Percentiles rank a stretch among this genome's conserved stretches.
Evolutionary conservation across 257 asterid species (phyloP).

Genomic region (Gentiana dahurica): DNA sequence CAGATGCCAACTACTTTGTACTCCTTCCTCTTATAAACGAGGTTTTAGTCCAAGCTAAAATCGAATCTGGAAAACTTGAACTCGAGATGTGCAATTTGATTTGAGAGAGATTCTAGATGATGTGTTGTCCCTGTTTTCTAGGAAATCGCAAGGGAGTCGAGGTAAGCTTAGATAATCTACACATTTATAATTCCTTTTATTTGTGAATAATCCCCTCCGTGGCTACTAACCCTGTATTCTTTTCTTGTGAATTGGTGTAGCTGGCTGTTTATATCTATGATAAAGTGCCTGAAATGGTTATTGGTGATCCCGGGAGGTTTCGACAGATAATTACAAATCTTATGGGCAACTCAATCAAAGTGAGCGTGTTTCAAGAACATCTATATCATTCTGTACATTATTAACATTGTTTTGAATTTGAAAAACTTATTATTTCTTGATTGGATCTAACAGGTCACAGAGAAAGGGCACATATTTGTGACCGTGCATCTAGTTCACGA

Average conservation of each 20-base stretch:
- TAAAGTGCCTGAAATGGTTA: conserved; percentile 65
- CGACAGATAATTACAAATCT: conserved; percentile 85
- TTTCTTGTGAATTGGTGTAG: conserved; percentile 25
- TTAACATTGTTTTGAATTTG: conserved; percentile 8
- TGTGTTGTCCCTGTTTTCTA: conserved; percentile 59
- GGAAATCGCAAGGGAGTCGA: conserved; percentile 84
- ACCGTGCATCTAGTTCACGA: conserved; percentile 79
- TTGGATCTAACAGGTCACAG: conserved; percentile 53
- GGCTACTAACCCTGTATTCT: not conserved
- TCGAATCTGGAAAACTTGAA: conserved; percentile 98
- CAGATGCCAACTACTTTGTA: too few species aligned
- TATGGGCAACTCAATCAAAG: conserved; percentile 93
- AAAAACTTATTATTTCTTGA: too few species aligned
- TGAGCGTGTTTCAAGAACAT: conserved; percentile 21
- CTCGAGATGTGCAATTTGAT: conserved; percentile 55
- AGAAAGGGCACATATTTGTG: conserved; percentile 83
- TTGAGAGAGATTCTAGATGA: conserved; percentile 38
- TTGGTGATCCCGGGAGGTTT: conserved; percentile 96
- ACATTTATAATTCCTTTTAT: conserved; percentile 10
- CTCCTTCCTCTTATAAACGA: conserved; percentile 77
- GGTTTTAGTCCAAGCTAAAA: conserved; percentile 93
- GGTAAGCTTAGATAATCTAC: conserved; percentile 28
- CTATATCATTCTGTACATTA: conserved; percentile 1
- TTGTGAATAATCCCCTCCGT: conserved; percentile 4
- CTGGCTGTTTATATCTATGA: conserved; percentile 81